These are phyloP conservation scores for Penicillium sp. DNA, from an alignment of 2,329 filamentous ascomycete genomes.

Conservation along the genomic window DNA sequence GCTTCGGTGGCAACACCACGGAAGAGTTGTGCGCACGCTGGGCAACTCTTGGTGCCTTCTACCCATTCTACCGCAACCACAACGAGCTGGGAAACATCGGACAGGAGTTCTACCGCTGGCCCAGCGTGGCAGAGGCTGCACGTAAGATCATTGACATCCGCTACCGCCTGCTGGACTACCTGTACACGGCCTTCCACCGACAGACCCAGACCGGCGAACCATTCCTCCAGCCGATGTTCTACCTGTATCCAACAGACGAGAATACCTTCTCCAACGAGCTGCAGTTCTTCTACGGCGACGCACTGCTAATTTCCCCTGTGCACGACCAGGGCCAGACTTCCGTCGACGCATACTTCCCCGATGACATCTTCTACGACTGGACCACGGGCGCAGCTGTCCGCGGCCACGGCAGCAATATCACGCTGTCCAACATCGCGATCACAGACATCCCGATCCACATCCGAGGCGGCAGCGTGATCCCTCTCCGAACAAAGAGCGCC, in stretches of 20 bases:
- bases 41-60: slow-evolving; percentile 67
- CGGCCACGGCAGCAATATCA: slow-evolving; percentile 45
- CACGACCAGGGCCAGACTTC: slow-evolving; percentile 49
- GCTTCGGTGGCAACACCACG: slow-evolving; percentile 63
- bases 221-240: slow-evolving; percentile 65
- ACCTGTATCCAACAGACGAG: slow-evolving; percentile 58
- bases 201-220: slow-evolving; percentile 60
- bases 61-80: slow-evolving; percentile 72
- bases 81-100: slow-evolving; percentile 50
- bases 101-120: slow-evolving; percentile 72
- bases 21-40: slow-evolving; percentile 70
- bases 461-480: slow-evolving; percentile 57
- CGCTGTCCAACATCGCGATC: slow-evolving; percentile 43
- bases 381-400: slow-evolving; percentile 48
- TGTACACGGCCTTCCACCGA: slow-evolving; percentile 65
- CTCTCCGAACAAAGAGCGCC: slow-evolving; percentile 49
- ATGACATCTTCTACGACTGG: slow-evolving; percentile 58
- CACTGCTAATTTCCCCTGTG: slow-evolving; percentile 55
- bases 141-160: slow-evolving; percentile 64
- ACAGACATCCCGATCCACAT: slow-evolving; percentile 59
- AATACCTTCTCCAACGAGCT: slow-evolving; percentile 50
- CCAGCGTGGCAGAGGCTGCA: slow-evolving; percentile 57
- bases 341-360: slow-evolving; percentile 53
- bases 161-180: slow-evolving; percentile 73
- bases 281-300: slow-evolving; percentile 58